Conservation (phyloP, 2,329 filamentous ascomycete genomes). For the Cladosporium cucumerinum region DNA sequence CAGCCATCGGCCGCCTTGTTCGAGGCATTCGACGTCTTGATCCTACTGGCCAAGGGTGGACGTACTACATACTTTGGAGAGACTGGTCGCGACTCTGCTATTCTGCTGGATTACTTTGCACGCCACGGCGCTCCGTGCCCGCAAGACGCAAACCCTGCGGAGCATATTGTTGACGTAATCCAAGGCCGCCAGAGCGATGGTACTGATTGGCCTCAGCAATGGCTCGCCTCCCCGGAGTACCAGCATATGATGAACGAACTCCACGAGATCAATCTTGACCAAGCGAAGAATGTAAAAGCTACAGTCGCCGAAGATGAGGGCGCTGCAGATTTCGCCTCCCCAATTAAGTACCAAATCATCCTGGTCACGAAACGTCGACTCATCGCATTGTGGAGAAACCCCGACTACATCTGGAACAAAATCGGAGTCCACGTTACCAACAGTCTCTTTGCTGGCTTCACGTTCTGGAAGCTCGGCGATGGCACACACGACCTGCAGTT, state of each 20-base stretch:
- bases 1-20: conserved; percentile 67
- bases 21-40: conserved; percentile 62
- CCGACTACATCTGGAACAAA: conserved; percentile 64
- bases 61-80: conserved; percentile 66
- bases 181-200: conserved; percentile 40
- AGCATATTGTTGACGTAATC: conserved; percentile 47
- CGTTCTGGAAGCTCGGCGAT: conserved; percentile 44
- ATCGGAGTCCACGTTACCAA: conserved; percentile 53
- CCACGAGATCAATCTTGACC: conserved; percentile 38
- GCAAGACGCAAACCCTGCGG: conserved; percentile 52
- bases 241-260: conserved; percentile 37
- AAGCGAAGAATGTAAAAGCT: conserved; percentile 31
- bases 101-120: conserved; percentile 49
- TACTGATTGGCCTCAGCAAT: conserved; percentile 46
- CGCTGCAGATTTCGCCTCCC: conserved; percentile 42
- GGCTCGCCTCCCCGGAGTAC: conserved; percentile 37
- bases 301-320: conserved; percentile 39
- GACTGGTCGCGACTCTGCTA: conserved; percentile 43
- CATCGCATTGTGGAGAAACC: conserved; percentile 61
- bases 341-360: conserved; percentile 28
- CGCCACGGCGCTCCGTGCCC: conserved; percentile 54
- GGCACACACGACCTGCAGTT: conserved; percentile 37
- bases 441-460: conserved; percentile 47
- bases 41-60: conserved; percentile 62
- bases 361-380: conserved; percentile 45